Evolutionary conservation across 1,284 basidiomycete genomes (phyloP), one percentile per base, ranked within the genome.

Genomic region (Pseudozyma flocculosa): DNA sequence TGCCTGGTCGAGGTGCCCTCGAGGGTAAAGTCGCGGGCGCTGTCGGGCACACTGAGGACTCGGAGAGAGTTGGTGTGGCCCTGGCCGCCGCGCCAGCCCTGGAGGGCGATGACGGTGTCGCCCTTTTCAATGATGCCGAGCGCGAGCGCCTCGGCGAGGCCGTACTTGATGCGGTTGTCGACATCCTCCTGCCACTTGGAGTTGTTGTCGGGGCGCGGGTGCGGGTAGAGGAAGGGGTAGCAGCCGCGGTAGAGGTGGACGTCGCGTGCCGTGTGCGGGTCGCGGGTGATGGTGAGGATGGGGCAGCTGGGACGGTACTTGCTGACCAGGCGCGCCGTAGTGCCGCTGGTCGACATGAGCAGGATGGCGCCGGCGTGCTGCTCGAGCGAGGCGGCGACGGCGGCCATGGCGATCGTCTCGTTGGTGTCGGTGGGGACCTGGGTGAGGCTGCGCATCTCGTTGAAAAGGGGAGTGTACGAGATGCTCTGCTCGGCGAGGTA

Each of bases 151-250:
- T 84, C 87, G 78, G 87, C 85, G 78, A 98, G 84, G 65, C 93
- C 95, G 76, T 87, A 97, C 50, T 79, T 73, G 73, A 81, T 79
- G 55, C 78, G 73, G 79, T 78, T 79, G 75, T 80, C 77, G 48
- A 96, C 94, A 80, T 99, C 95, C 51, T 86, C 91, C 83, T 98
- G 95, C 95, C 95, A 99, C 80, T 93, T 92, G 76, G 89, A 85
- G 48, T 84, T 83, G 66, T 65, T 67, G 68, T 94, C 85, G 48
- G 92, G 92, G 55, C 93, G 85, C 21, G 92, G 88, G 82, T 95
- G 90, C 37, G 88, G 84, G 84, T 97, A 99, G 86, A 87, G 89
- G 85, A 96, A 92, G 30, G 94, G 93, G 81, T 98, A 98, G 81
- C 89, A 91, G 62, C 92, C 95, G 68, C 95, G 88, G 83, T 96